Evolutionary conservation across 2,329 filamentous ascomycete genomes (phyloP).

Genomic region (Hypocrella siamensis): DNA sequence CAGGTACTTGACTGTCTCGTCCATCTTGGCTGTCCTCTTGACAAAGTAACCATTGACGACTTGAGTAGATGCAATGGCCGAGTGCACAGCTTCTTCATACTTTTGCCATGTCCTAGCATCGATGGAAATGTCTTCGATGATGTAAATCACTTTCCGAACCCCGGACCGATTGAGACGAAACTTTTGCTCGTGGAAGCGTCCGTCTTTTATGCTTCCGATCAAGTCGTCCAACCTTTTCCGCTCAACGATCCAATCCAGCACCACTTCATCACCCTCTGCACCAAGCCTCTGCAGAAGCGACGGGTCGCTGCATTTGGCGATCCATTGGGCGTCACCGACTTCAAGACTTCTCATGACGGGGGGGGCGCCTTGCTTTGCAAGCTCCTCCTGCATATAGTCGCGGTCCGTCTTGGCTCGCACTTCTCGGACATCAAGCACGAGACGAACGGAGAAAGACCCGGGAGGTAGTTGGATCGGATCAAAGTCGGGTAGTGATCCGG

Average conservation of each 20-base stretch:
- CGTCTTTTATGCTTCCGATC: constrained; percentile 67
- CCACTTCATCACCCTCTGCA: constrained; percentile 50
- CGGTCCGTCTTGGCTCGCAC: constrained; percentile 56
- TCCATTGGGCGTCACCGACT: constrained; percentile 64
- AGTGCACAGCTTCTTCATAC: constrained; percentile 52
- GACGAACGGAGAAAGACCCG: constrained; percentile 53
- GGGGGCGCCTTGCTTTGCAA: constrained; percentile 47
- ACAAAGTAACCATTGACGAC: constrained; percentile 68
- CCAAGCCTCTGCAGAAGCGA: constrained; percentile 38
- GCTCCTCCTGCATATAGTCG: constrained; percentile 61
- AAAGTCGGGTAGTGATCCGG: constrained; percentile 27
- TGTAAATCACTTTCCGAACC: constrained; percentile 61
- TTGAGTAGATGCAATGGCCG: constrained; percentile 61
- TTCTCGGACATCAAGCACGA: constrained; percentile 63
- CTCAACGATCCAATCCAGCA: constrained; percentile 69
- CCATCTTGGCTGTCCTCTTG: constrained; percentile 59
- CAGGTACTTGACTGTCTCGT: constrained; percentile 65
- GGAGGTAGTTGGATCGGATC: constrained; percentile 46
- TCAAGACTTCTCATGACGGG: constrained; percentile 54
- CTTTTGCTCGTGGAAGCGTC: constrained; percentile 72
- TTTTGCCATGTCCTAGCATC: constrained; percentile 34
- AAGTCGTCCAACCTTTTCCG: constrained; percentile 69
- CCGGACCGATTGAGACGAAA: constrained; percentile 61
- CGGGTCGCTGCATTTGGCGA: constrained; percentile 54
- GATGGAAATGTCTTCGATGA: constrained; percentile 59